These are phyloP conservation scores for Trichoderma sp. DNA, from an alignment of 2,329 filamentous ascomycete genomes.

Conservation along the genomic window DNA sequence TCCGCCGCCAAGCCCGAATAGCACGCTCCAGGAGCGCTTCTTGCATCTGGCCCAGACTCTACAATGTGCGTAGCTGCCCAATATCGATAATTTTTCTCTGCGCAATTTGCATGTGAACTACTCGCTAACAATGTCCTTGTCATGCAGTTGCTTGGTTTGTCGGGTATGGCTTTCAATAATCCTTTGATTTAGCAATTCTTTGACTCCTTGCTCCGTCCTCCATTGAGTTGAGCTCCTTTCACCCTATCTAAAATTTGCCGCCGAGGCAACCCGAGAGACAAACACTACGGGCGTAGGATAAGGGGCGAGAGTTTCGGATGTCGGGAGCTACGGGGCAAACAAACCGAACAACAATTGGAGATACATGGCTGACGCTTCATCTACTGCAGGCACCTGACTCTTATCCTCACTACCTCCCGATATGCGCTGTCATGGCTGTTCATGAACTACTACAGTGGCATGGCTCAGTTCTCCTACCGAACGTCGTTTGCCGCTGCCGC, in stretches of 20 bases:
- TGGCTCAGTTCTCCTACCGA: slow-evolving; percentile 85
- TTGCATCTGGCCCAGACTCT: slow-evolving; percentile 82
- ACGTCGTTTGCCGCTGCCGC: slow-evolving; percentile 87
- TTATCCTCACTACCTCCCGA: slow-evolving; percentile 80
- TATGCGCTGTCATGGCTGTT: slow-evolving; percentile 85
- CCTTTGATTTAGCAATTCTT: not conserved
- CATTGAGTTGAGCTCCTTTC: not conserved
- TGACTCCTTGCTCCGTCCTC: not conserved
- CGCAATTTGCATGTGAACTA: not conserved
- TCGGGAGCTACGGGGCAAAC: not conserved
- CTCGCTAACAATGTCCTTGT: slow-evolving; percentile 42
- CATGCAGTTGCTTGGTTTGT: slow-evolving; percentile 75
- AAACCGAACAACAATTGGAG: not conserved
- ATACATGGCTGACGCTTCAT: not conserved
- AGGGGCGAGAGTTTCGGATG: not conserved
- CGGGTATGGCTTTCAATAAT: slow-evolving; percentile 60
- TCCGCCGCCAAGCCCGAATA: slow-evolving; percentile 19
- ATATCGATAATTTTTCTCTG: not conserved
- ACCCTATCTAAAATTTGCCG: not conserved
- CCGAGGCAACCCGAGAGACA: not conserved
- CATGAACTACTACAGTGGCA: slow-evolving; percentile 80
- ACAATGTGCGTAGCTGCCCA: slow-evolving; percentile 70
- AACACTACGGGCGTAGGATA: not conserved
- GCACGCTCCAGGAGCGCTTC: slow-evolving; percentile 71
- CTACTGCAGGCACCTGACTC: slow-evolving; percentile 72